Evolutionary conservation across 164 flowering plant genomes (phyloP).

Genomic region (Saururus chinensis): DNA sequence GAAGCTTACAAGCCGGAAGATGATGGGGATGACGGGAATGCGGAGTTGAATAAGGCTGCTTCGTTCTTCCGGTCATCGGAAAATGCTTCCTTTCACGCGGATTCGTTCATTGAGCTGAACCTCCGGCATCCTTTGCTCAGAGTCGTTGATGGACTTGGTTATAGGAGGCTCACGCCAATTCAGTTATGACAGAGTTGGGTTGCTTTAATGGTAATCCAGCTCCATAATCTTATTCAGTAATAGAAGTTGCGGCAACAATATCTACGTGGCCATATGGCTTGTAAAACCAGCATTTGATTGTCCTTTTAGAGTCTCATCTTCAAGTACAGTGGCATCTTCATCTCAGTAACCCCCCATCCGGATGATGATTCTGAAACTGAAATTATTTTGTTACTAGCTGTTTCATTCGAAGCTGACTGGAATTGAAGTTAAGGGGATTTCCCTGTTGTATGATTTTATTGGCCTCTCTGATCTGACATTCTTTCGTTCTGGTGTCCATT

Average conservation of each 20-base stretch:
- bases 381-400: too few species aligned
- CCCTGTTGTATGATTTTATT: background rate
- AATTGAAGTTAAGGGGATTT: background rate
- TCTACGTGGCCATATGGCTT: too few species aligned
- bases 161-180: conserved; percentile 80
- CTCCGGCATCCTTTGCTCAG: conserved; percentile 82
- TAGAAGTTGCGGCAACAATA: too few species aligned
- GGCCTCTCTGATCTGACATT: background rate
- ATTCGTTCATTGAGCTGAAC: conserved; percentile 85
- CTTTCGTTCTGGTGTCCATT: background rate
- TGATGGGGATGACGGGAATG: conserved; percentile 28
- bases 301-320: background rate
- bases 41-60: conserved; percentile 12
- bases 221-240: too few species aligned
- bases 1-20: conserved; percentile 47
- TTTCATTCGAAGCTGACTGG: too few species aligned
- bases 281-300: background rate
- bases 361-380: too few species aligned
- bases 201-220: too few species aligned
- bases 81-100: conserved; percentile 70
- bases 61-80: conserved; percentile 54
- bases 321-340: too few species aligned
- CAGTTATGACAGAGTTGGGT: too few species aligned
- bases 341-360: too few species aligned
- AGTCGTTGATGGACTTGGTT: conserved; percentile 78